Evolutionary conservation across 2,329 filamentous ascomycete species (phyloP), one percentile per base, ranked within the genome.

Genomic region (Botryotinia calthae): DNA sequence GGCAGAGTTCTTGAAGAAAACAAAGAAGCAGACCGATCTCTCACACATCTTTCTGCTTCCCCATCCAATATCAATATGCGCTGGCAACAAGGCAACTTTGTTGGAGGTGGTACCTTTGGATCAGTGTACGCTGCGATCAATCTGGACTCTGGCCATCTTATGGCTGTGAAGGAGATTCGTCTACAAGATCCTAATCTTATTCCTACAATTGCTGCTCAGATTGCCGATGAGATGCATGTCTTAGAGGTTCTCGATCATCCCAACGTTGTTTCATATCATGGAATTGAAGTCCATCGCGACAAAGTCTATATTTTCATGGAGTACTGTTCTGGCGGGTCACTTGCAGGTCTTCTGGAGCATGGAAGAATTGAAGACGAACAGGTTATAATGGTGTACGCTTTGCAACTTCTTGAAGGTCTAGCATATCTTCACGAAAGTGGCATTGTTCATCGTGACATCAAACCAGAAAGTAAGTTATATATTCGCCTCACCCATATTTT

Each of bases 291-390:
- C 4, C 96, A 99, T 83, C 90, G 96, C 75, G 96, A 99, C 85
- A 96, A 97, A 81, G 96, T 99, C n/a, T 99, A 98, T 83, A 98
- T 99, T 77, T 99, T 99, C 82, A 99, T 99, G 96, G 96, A 99
- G 82, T 98, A 97, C 83, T 99, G 96, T 82, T 97, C 94, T 7
- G 95, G 96, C 69, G 96, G 96, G 31, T 98, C 95, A 25, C 86
- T 99, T 66, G 95, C 96, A 59, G 92, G 89, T 68, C 85, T 99
- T 70, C 86, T 99, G 59, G 96, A 99, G 82, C 95, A 99, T 80
- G 96, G 96, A 20, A 92, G 96, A 58, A 98, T 99, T 76, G 96
- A 98, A 84, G 97, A 98, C 80, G 96, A 99, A 82, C 96, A 95
- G 72, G 95, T 98, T 75, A 95, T 97, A 75, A 97, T 97, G 90